phyloP scores from a whole-genome alignment of 768 basidiomycete genomes.

The Mycena leptocephala region DNA sequence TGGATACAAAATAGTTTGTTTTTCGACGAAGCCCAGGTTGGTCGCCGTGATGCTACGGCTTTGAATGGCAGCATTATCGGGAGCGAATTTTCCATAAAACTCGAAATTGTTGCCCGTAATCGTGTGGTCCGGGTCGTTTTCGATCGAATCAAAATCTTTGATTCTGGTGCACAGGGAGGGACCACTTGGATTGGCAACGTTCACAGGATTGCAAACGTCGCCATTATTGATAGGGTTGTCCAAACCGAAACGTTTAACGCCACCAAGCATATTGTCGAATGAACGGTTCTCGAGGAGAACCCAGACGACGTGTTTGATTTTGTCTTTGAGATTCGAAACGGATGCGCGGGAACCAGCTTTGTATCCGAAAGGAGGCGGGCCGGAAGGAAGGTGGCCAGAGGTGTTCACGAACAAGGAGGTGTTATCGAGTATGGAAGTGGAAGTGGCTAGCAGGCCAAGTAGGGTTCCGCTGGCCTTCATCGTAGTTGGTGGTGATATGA shows the following conservation, averaged over 20 bases:
- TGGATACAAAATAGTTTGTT: slow-evolving; percentile 40
- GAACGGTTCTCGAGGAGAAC: slow-evolving; percentile 48
- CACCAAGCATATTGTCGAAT: slow-evolving; percentile 49
- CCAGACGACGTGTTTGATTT: slow-evolving; percentile 45
- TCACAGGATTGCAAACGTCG: slow-evolving; percentile 42
- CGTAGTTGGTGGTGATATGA: no score
- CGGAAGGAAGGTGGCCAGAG: neutral
- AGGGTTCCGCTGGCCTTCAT: slow-evolving; percentile 38
- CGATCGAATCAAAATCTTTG: slow-evolving; percentile 39
- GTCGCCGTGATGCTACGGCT: slow-evolving; percentile 28
- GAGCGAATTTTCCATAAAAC: slow-evolving; percentile 43
- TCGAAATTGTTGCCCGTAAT: slow-evolving; percentile 45
- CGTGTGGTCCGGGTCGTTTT: slow-evolving; percentile 44
- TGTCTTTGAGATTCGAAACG: slow-evolving; percentile 37
- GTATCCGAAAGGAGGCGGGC: slow-evolving; percentile 35
- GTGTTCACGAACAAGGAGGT: neutral
- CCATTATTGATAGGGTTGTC: slow-evolving; percentile 41
- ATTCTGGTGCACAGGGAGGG: slow-evolving; percentile 37
- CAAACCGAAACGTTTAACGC: slow-evolving; percentile 34
- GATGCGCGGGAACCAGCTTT: slow-evolving; percentile 35
- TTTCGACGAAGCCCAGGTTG: slow-evolving; percentile 44
- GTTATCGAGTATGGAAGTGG: slow-evolving; percentile 30
- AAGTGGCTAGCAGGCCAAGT: slow-evolving; percentile 32
- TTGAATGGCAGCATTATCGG: slow-evolving; percentile 35
- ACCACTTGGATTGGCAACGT: slow-evolving; percentile 35